These are phyloP conservation scores for Mentha longifolia DNA, from an alignment of 257 asterid species.

Conservation along the genomic window DNA sequence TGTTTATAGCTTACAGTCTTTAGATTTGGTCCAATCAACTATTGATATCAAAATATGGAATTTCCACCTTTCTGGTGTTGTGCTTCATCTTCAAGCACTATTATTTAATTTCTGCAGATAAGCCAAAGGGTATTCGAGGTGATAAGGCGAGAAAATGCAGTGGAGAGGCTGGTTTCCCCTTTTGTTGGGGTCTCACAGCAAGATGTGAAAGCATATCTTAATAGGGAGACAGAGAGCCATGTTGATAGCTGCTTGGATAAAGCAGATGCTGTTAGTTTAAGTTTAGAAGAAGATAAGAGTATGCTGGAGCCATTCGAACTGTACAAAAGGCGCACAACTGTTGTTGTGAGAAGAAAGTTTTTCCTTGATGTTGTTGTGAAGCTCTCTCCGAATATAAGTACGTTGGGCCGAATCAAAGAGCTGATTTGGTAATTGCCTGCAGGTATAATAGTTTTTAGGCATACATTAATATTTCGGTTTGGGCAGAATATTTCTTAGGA, in stretches of 20 bases:
- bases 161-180: constrained; percentile 46
- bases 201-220: constrained; percentile 45
- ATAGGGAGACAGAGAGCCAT: constrained; percentile 40
- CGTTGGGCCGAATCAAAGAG: constrained; percentile 88
- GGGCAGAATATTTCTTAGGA: neutral
- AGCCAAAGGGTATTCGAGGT: constrained; percentile 76
- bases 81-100: neutral
- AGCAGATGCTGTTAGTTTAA: constrained; percentile 30
- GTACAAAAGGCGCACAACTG: constrained; percentile 88
- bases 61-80: constrained; percentile 15
- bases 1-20: neutral
- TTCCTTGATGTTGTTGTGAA: constrained; percentile 78
- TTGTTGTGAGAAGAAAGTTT: constrained; percentile 58
- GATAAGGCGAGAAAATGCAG: constrained; percentile 52
- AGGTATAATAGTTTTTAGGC: constrained; percentile 44
- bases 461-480: neutral
- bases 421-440: constrained; percentile 82
- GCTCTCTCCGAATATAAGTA: constrained; percentile 91
- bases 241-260: constrained; percentile 46
- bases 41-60: too few species aligned
- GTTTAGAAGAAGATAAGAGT: constrained; percentile 44
- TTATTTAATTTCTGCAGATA: constrained; percentile 52
- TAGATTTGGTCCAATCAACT: neutral
- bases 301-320: constrained; percentile 70
- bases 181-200: constrained; percentile 41